phyloP scores from a whole-genome alignment of 2,329 filamentous ascomycete species.

The Bretziella fagacearum region DNA sequence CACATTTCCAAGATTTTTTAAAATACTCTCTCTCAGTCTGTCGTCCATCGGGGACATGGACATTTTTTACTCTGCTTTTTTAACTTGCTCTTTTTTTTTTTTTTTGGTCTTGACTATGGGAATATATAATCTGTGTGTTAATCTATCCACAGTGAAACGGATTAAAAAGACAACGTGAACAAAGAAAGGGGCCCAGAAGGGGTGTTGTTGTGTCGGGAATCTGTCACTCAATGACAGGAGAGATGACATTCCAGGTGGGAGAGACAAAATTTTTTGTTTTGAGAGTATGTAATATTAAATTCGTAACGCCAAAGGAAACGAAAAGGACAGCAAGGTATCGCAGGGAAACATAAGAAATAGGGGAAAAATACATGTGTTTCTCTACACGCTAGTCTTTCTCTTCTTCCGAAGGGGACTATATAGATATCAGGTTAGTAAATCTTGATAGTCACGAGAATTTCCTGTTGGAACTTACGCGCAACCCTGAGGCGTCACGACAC shows the following conservation, averaged over 20 bases:
- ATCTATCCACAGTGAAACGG: conserved; percentile 2
- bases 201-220: too few species aligned
- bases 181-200: too few species aligned
- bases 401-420: conserved; percentile 1
- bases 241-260: too few species aligned
- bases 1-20: neutral
- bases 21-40: neutral
- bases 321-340: too few species aligned
- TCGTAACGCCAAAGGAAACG: too few species aligned
- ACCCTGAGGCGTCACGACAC: conserved; percentile 37
- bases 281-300: too few species aligned
- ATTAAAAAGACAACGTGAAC: neutral
- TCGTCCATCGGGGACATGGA: too few species aligned
- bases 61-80: neutral
- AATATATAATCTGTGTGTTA: conserved; percentile 2
- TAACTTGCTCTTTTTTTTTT: neutral
- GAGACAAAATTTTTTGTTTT: too few species aligned
- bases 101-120: neutral
- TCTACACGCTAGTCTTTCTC: neutral
- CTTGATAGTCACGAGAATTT: neutral
- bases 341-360: too few species aligned
- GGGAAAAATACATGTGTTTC: neutral
- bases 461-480: conserved; percentile 32
- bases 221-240: too few species aligned
- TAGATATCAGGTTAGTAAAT: neutral